Evolutionary conservation across 192 early-diverging fungal species (phyloP), one percentile per base, ranked within the genome.

Genomic region (Coemansia sp.): DNA sequence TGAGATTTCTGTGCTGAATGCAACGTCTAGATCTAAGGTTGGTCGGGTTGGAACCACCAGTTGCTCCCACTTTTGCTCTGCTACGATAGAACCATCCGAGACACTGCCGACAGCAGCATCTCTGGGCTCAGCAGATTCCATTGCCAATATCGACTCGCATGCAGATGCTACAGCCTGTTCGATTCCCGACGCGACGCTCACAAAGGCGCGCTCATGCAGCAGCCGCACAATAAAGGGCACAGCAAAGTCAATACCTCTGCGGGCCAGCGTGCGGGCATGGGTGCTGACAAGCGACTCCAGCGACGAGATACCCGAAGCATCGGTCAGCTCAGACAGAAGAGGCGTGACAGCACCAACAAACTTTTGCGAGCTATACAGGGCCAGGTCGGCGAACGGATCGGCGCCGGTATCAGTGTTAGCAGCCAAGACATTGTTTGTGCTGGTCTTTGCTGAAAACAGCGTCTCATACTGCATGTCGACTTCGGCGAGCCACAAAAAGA

Each of bases 131-230:
- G 22, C 39, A 34, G 53, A 33, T 57, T 11, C 66, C 38, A 68
- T 14, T 8, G 58, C 62, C 1, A 48, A 53, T 9, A 81, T 7
- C 33, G 56, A 39, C 33, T 60, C 54, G 38, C 79, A 76, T 0
- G 61, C 52, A 2, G 62, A 65, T 0, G 67, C 61, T 7, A 73
- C 68, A 0, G 74, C 51, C 1, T 61, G 66, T 38, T 82, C 79
- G 37, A 82, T 61, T 0, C 71, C 74, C n/a, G 41, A 53, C 6
- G 71, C 72, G n/a, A 82, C 62, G 60, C 79, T 76, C 33, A 52
- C 61, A 74, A 82, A 82, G 8, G 68, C 79, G 18, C 79, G 79
- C 66, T 82, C 79, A 17, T 51, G 67, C 20, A 82, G 66, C 20
- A 52, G 17, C 48, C 74, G 68, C 28, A 55, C 52, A 36, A 82